Base-by-base conservation (phyloP, 306 rosid species). In the Rosa multiflora region DNA sequence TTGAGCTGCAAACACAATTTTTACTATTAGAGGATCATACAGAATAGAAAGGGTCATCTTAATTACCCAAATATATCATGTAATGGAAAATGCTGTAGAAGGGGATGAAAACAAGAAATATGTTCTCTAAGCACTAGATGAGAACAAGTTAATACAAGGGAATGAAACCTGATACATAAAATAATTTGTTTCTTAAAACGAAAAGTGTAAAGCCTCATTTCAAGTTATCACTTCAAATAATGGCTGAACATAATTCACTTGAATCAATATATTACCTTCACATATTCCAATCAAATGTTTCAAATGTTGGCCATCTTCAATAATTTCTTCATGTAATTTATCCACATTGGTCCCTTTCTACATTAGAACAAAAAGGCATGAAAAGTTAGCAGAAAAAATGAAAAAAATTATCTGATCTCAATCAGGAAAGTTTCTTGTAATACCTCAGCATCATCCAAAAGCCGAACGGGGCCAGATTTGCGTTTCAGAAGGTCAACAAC, bases 401-500 rank as follows among this genome's bases (percentile, higher is more conserved):
- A 23, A 48, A 37, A 17, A 66, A 67, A 39, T 5, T 43, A 26
- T 78, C 26, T 67, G 75, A 63, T 44, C 77, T 46, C 40, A 37
- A 49, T 32, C 10, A 44, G 4, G 55, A 55, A 59, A 21, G 11
- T 26, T 78, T 20, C 8, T 73, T 63, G 59, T n/a, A 10, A 47
- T 90, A 88, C 91, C 92, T 88, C 91, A 59, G 92, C 86, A 74
- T 88, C 95, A 87, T 90, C 92, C 88, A 90, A 81, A 68, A 90
- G 91, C 56, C 88, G 85, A 15, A 88, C 89, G 8, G 87, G 66
- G 52, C 89, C 91, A 52, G 92, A 83, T 55, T 90, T 87, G 13
- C 86, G 83, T 80, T 88, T 88, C 81, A 88, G 73, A 74, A 90
- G 95, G 79, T 88, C 95, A 26, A 88, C 79, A 56, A 87, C 89